Base-by-base conservation (phyloP, 2,329 filamentous ascomycete genomes). In the Decorospora gaudefroyi region DNA sequence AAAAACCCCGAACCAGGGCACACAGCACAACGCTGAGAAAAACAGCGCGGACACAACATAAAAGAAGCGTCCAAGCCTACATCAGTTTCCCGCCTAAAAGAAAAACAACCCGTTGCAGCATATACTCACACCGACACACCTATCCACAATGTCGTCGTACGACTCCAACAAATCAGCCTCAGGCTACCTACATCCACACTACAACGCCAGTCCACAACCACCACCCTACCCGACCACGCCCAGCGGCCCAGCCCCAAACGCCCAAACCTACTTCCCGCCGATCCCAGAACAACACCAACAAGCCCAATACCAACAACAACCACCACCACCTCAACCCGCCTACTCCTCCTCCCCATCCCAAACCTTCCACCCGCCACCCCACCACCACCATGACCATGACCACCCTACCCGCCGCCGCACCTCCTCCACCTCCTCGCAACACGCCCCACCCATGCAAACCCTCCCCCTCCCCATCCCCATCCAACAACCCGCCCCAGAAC, bases 121-220 rank as follows among this genome's bases (percentile, higher is more conserved):
- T n/a, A n/a, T n/a, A n/a, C n/a, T n/a, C n/a, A n/a, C n/a, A n/a
- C n/a, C n/a, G n/a, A n/a, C n/a, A n/a, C n/a, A n/a, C n/a, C n/a
- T n/a, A n/a, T n/a, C 18, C 39, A 51, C 25, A 7, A 55, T 61
- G 58, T 60, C 58, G 16, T 60, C 58, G 18, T 60, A 57, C 49
- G 53, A 46, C 44, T 57, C 56, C 12, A 50, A 42, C 42, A 49
- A 45, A 29, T 57, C 47, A 3, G 51, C 43, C 16, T 57, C 47
- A 3, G 51, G 45, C 16, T 51, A 55, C 26, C 18, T 51, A 10
- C 51, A 48, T 28, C 35, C 50, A 8, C 49, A 52, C 8, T 51
- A 55, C 35, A 36, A 22, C 45, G 41, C 35, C 38, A 41, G 21
- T 28, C 40, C 18, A 7, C 53, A 46, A 39, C 29, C 41, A 28